These are phyloP conservation scores for Lenwebbia sp. DNA, from an alignment of 345 rosid species.

Conservation along the genomic window DNA sequence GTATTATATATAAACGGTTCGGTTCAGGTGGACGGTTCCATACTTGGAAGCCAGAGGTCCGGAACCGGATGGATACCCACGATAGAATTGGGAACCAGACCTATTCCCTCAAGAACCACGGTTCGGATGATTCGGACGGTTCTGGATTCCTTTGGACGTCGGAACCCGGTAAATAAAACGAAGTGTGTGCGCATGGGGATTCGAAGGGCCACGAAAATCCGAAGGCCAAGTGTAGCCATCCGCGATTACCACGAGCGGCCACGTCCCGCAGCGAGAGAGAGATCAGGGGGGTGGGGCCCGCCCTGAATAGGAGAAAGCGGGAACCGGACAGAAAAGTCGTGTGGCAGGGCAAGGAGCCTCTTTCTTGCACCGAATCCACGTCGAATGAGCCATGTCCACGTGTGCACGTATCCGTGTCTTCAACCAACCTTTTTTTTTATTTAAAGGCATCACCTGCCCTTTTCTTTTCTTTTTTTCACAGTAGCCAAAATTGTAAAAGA, in stretches of 20 bases:
- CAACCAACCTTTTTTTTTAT: background rate
- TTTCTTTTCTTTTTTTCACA: no score
- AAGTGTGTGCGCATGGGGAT: background rate
- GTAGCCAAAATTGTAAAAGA: background rate
- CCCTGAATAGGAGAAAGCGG: background rate
- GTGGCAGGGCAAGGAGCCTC: background rate
- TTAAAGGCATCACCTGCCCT: no score
- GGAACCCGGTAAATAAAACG: background rate
- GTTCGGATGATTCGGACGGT: no score
- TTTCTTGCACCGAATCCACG: background rate
- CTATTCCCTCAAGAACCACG: no score
- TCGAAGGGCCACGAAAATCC: background rate
- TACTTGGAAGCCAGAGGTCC: no score
- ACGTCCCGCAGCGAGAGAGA: background rate
- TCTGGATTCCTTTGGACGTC: no score
- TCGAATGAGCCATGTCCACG: background rate
- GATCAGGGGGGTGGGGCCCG: background rate
- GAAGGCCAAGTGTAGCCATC: background rate
- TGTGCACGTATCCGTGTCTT: background rate
- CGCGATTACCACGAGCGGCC: background rate
- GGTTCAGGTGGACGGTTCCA: no score
- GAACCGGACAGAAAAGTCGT: background rate
- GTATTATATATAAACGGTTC: no score
- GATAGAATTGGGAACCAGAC: no score
- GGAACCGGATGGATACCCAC: no score